These are phyloP conservation scores for Ophiostoma sp. DNA, from an alignment of 2,329 filamentous ascomycete genomes.

Conservation along the genomic window DNA sequence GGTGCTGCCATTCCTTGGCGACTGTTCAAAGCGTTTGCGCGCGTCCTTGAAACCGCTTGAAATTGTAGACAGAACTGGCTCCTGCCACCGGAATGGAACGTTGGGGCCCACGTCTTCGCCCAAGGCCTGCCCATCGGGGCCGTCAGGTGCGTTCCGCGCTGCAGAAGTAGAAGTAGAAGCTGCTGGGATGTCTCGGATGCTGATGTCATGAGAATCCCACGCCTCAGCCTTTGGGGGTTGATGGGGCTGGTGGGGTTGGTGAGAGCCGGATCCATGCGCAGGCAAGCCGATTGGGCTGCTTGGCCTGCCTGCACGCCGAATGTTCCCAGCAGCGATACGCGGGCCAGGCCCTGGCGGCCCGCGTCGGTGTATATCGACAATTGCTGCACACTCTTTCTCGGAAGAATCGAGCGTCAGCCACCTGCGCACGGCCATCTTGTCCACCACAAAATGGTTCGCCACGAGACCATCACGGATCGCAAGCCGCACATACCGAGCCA, in stretches of 20 bases:
- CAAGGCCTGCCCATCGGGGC: background rate
- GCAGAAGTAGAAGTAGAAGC: background rate
- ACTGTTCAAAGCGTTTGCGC: background rate
- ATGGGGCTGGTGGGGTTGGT: background rate
- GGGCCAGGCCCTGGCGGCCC: background rate
- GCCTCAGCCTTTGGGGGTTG: background rate
- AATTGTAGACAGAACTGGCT: background rate
- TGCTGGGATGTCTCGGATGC: background rate
- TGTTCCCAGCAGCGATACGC: background rate
- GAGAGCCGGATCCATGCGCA: background rate
- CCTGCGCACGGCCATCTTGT: background rate
- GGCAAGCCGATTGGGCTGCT: background rate
- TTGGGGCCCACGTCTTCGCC: background rate
- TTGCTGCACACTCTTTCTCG: background rate
- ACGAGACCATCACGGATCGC: slow-evolving; percentile 16
- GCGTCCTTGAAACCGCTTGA: background rate
- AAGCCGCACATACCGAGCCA: background rate
- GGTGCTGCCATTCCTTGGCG: background rate
- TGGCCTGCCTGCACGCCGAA: background rate
- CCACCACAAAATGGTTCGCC: background rate
- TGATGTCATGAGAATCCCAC: background rate
- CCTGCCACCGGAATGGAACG: background rate
- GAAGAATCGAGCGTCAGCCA: background rate
- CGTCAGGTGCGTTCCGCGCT: background rate
- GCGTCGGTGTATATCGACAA: background rate